Evolutionary conservation across 73 alveolate species (phyloP).

Genomic region (Paramecium caudatum): DNA sequence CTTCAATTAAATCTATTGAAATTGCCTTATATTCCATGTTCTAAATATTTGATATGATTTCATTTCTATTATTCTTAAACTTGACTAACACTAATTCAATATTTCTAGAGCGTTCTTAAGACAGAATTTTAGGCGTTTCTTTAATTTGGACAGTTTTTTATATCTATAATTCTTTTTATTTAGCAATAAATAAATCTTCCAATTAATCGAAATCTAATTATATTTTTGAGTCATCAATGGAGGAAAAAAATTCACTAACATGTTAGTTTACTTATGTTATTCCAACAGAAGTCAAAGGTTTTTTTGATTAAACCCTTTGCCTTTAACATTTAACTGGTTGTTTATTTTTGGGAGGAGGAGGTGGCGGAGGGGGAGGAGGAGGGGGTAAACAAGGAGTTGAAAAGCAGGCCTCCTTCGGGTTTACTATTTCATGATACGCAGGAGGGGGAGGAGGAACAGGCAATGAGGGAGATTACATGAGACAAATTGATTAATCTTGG

Average conservation of each 20-base stretch:
- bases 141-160: background rate
- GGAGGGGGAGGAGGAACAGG: background rate
- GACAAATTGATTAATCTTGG: background rate
- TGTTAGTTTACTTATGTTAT: background rate
- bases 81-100: conserved; percentile 21
- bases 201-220: background rate
- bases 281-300: background rate
- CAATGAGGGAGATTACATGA: background rate
- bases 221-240: background rate
- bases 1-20: background rate
- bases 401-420: background rate
- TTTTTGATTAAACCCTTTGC: background rate
- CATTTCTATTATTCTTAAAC: background rate
- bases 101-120: conserved; percentile 1
- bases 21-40: background rate
- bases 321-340: background rate
- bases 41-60: background rate
- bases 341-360: background rate
- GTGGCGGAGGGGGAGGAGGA: conserved; percentile 9
- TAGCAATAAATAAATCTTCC: background rate
- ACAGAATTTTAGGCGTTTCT: background rate
- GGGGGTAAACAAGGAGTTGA: background rate
- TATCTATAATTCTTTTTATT: background rate
- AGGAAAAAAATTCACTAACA: background rate
- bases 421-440: no score